phyloP scores from a whole-genome alignment of 1,284 basidiomycete species.

The Apiotrichum gracile region DNA sequence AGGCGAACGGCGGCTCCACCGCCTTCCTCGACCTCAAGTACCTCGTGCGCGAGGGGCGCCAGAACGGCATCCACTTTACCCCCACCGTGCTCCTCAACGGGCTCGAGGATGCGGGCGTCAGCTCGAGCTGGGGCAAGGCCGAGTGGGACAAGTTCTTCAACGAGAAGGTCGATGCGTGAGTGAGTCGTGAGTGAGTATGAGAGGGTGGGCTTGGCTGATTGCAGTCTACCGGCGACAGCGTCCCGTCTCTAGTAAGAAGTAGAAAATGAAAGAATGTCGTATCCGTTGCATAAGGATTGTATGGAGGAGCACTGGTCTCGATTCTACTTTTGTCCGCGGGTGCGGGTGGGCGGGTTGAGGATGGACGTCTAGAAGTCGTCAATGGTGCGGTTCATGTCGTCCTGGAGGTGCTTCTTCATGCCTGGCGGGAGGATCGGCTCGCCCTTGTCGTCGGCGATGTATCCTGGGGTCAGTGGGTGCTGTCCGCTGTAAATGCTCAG shows the following conservation, averaged over 20 bases:
- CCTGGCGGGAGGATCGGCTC: conserved; percentile 75
- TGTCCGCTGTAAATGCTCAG: no score
- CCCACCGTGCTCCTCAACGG: conserved; percentile 85
- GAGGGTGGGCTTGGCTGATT: not conserved
- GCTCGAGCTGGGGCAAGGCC: conserved; percentile 71
- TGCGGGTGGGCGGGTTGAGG: no score
- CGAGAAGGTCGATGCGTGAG: conserved; percentile 8
- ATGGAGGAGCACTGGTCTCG: no score
- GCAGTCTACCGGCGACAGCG: not conserved
- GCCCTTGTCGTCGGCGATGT: conserved; percentile 47
- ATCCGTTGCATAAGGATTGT: not conserved
- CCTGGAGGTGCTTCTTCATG: conserved; percentile 75
- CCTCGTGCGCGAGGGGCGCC: conserved; percentile 71
- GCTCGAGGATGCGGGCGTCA: conserved; percentile 68
- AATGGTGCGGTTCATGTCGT: conserved; percentile 80
- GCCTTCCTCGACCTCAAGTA: conserved; percentile 18
- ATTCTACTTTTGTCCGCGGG: no score
- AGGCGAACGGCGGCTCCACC: conserved; percentile 51
- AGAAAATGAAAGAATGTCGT: not conserved
- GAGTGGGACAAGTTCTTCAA: conserved; percentile 82
- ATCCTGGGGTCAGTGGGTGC: no score
- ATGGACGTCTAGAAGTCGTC: conserved; percentile 50
- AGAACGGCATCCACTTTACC: conserved; percentile 88
- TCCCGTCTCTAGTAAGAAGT: not conserved
- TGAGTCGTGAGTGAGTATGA: not conserved